phyloP scores from a whole-genome alignment of 1,284 basidiomycete species.

The Tilletiaria anomala region DNA sequence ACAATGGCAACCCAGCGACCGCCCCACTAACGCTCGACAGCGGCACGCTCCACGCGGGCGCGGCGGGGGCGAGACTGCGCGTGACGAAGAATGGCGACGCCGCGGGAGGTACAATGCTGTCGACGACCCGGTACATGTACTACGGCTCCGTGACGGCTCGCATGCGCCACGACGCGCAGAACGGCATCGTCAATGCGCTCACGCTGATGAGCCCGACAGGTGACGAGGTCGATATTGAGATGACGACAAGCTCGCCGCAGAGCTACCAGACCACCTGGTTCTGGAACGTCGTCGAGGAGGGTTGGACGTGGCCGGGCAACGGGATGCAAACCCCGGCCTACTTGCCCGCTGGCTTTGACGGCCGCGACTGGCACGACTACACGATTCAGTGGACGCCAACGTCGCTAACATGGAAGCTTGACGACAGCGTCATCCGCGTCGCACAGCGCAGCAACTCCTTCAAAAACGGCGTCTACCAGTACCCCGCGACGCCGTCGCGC shows the following conservation, averaged over 20 bases:
- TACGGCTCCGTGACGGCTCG: background rate
- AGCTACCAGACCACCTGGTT: background rate
- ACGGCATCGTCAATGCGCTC: background rate
- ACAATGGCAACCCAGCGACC: conserved; percentile 1
- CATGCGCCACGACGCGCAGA: background rate
- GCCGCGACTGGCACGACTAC: background rate
- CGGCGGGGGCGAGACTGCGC: background rate
- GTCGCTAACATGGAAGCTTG: background rate
- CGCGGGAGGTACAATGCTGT: no score
- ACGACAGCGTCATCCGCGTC: background rate
- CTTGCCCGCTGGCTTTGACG: no score
- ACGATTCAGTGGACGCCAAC: background rate
- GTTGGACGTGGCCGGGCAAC: no score
- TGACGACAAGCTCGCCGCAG: background rate
- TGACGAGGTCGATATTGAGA: background rate
- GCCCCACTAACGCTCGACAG: background rate
- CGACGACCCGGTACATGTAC: background rate
- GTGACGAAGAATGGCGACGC: background rate
- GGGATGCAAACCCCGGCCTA: background rate
- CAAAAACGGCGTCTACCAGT: no score
- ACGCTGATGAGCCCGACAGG: background rate
- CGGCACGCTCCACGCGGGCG: background rate
- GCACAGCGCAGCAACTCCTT: background rate
- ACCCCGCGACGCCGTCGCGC: background rate
- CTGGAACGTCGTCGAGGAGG: no score